These are phyloP conservation scores for Schoenoplectus triqueter DNA, from an alignment of 202 grass and related monocot species.

Conservation along the genomic window DNA sequence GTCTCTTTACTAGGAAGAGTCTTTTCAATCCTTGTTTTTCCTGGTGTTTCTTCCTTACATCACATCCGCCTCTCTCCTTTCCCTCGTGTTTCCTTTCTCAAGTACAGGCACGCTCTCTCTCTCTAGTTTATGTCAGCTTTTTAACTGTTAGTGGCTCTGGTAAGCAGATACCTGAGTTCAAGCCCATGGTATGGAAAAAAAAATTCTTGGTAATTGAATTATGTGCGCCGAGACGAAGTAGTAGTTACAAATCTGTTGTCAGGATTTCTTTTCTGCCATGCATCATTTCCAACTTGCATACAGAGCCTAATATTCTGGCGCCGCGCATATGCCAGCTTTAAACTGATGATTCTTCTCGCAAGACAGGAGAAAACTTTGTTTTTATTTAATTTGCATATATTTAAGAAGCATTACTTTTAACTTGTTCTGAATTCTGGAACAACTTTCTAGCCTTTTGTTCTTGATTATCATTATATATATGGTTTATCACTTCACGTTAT, in stretches of 20 bases:
- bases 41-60: constrained; percentile 55
- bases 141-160: constrained; percentile 10
- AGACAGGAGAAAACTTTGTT: constrained; percentile 21
- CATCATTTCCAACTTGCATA: constrained; percentile 39
- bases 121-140: constrained; percentile 30
- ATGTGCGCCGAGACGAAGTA: constrained; percentile 3
- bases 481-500: neutral
- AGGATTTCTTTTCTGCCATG: constrained; percentile 29
- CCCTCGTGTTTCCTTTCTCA: constrained; percentile 33
- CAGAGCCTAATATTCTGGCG: constrained; percentile 17
- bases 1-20: constrained; percentile 87
- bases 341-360: constrained; percentile 2
- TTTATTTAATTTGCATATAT: constrained; percentile 7
- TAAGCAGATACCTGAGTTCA: constrained; percentile 26
- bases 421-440: neutral
- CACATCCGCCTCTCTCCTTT: constrained; percentile 46
- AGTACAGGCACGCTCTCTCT: constrained; percentile 32
- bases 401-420: neutral
- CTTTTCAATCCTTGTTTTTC: constrained; percentile 68
- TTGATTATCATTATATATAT: neutral
- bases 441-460: neutral
- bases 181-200: constrained; percentile 10
- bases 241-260: constrained; percentile 29
- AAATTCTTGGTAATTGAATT: constrained; percentile 40
- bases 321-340: constrained; percentile 26